Evolutionary conservation across 257 asterid genomes (phyloP).

Genomic region (Ilex aquifolium): DNA sequence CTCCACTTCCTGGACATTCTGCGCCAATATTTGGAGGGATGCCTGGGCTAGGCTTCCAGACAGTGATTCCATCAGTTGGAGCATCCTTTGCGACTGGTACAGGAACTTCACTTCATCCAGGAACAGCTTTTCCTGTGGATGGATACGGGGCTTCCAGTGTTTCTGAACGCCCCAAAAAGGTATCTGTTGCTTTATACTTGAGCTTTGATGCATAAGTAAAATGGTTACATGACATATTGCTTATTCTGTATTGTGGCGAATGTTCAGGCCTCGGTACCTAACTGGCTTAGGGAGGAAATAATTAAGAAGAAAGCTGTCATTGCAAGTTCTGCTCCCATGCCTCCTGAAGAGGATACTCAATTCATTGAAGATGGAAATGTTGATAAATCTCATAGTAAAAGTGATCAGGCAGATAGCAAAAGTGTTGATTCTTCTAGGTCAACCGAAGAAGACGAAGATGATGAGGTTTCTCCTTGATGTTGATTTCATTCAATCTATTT

Average conservation of each 20-base stretch:
- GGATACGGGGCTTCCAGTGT: slow-evolving; percentile 43
- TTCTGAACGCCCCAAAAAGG: slow-evolving; percentile 91
- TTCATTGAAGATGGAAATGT: slow-evolving; percentile 59
- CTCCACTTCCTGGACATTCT: slow-evolving; percentile 62
- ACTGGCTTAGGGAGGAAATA: slow-evolving; percentile 97
- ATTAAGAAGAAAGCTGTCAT: slow-evolving; percentile 82
- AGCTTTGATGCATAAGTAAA: no score
- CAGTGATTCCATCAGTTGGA: slow-evolving; percentile 43
- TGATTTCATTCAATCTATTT: not conserved
- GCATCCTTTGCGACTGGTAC: slow-evolving; percentile 57
- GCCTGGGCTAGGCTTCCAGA: slow-evolving; percentile 61
- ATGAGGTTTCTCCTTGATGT: slow-evolving; percentile 45
- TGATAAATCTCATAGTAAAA: slow-evolving; percentile 47
- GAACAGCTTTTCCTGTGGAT: slow-evolving; percentile 58
- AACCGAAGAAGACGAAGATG: slow-evolving; percentile 73
- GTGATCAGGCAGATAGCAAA: slow-evolving; percentile 65
- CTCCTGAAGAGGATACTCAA: slow-evolving; percentile 42
- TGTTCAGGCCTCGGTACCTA: slow-evolving; percentile 88
- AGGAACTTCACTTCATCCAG: slow-evolving; percentile 52
- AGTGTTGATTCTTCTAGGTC: slow-evolving; percentile 66
- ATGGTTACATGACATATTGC: no score
- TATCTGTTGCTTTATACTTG: slow-evolving; percentile 7
- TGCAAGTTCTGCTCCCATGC: slow-evolving; percentile 44
- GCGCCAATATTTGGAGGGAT: slow-evolving; percentile 52
- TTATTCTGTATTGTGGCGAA: slow-evolving; percentile 15